Conservation (phyloP, 2,329 filamentous ascomycete genomes). For the Ophiostoma sp. region DNA sequence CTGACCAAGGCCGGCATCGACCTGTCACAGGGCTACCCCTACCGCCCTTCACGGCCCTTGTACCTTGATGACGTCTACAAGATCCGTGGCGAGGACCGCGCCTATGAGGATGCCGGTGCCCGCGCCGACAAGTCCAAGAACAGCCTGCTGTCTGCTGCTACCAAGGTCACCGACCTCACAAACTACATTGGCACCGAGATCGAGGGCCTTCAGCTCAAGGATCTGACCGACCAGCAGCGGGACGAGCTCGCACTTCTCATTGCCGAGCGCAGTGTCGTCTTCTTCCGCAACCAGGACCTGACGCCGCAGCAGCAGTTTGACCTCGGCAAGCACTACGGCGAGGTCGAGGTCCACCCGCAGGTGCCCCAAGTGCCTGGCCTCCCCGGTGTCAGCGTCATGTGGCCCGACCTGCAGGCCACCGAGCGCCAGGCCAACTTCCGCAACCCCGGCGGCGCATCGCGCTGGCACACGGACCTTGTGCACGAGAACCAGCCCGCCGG, state of each 20-base stretch:
- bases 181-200: slow-evolving; percentile 60
- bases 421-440: slow-evolving; percentile 59
- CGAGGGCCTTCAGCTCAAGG: slow-evolving; percentile 57
- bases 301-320: slow-evolving; percentile 57
- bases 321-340: slow-evolving; percentile 59
- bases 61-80: slow-evolving; percentile 65
- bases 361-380: slow-evolving; percentile 64
- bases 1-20: slow-evolving; percentile 65
- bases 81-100: slow-evolving; percentile 54
- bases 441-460: slow-evolving; percentile 59
- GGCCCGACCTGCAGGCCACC: slow-evolving; percentile 62
- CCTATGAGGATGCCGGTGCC: slow-evolving; percentile 55
- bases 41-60: slow-evolving; percentile 60
- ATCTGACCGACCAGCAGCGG: slow-evolving; percentile 53
- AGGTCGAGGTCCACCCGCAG: slow-evolving; percentile 67
- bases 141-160: slow-evolving; percentile 54
- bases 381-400: slow-evolving; percentile 60
- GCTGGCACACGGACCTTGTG: slow-evolving; percentile 67
- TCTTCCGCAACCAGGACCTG: slow-evolving; percentile 59
- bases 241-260: slow-evolving; percentile 60
- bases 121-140: slow-evolving; percentile 62
- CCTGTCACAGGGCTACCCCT: slow-evolving; percentile 64
- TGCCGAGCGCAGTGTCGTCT: slow-evolving; percentile 61
- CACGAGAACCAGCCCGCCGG: slow-evolving; percentile 67
- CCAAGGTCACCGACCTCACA: slow-evolving; percentile 58